Percentiles rank a stretch among this genome's conserved stretches.
phyloP scores from a whole-genome alignment of 108 stramenopile genomes.

The Thalassiosira profunda region DNA sequence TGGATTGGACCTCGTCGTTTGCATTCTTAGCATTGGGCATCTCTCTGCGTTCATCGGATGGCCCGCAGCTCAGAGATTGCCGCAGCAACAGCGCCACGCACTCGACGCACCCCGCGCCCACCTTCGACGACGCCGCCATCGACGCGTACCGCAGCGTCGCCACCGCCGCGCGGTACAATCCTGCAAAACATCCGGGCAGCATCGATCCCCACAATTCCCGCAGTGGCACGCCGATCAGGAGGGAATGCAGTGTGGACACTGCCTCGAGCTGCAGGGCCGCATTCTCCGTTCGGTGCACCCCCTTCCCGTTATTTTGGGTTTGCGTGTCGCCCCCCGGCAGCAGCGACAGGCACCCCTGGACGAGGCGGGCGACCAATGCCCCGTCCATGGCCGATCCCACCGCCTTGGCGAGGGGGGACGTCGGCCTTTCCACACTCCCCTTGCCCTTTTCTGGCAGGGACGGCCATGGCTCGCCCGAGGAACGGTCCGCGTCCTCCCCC shows the following conservation, averaged over 20 bases:
- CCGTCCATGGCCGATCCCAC: constrained; percentile 43
- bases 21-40: background rate
- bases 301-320: background rate
- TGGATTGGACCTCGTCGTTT: constrained; percentile 2
- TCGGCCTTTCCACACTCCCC: background rate
- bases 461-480: background rate
- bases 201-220: constrained; percentile 36
- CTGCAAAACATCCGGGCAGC: constrained; percentile 51
- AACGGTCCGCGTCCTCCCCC: background rate
- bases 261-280: constrained; percentile 29
- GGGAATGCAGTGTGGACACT: constrained; percentile 22
- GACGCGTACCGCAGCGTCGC: constrained; percentile 22
- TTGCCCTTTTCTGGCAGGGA: background rate
- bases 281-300: background rate
- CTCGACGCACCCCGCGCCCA: constrained; percentile 25
- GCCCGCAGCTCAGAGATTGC: constrained; percentile 3
- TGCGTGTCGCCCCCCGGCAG: background rate
- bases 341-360: constrained; percentile 40
- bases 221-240: constrained; percentile 33
- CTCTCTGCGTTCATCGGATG: background rate
- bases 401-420: constrained; percentile 5
- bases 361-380: constrained; percentile 41
- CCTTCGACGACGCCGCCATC: constrained; percentile 23
- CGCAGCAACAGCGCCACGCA: constrained; percentile 20
- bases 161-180: constrained; percentile 26